phyloP scores from a whole-genome alignment of 495 filamentous ascomycete genomes.

The Aspergillus avenaceus region DNA sequence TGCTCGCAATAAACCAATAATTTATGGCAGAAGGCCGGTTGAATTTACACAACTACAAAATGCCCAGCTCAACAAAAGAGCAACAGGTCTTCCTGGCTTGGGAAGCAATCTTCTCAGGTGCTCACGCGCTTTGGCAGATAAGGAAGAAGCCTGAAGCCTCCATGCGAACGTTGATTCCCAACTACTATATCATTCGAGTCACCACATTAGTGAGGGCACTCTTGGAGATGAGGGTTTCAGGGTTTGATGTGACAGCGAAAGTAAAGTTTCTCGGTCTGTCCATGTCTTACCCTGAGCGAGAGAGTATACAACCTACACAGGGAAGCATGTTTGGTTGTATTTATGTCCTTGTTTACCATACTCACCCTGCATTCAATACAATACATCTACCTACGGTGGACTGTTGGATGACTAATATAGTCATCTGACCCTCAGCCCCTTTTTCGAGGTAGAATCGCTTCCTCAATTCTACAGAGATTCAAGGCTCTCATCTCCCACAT shows the following conservation, averaged over 20 bases:
- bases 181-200: background rate
- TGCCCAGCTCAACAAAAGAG: background rate
- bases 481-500: too few relatives aligned
- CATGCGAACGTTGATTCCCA: background rate
- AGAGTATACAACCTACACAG: constrained; percentile 22
- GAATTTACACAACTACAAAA: too few relatives aligned
- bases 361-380: too few relatives aligned
- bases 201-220: background rate
- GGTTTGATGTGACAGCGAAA: background rate
- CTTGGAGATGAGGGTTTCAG: background rate
- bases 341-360: too few relatives aligned
- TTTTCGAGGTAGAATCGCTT: too few relatives aligned
- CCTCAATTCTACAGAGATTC: too few relatives aligned
- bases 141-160: background rate
- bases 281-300: constrained; percentile 3
- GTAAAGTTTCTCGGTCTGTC: background rate
- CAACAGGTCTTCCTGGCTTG: background rate
- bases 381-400: too few relatives aligned
- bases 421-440: too few relatives aligned
- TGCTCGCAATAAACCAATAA: too few relatives aligned
- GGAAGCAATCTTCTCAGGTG: background rate
- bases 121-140: background rate
- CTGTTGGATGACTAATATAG: too few relatives aligned
- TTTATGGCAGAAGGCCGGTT: too few relatives aligned
- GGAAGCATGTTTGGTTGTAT: too few relatives aligned